phyloP scores from a whole-genome alignment of 148 eudicot species.

The Rhododendron vialii region DNA sequence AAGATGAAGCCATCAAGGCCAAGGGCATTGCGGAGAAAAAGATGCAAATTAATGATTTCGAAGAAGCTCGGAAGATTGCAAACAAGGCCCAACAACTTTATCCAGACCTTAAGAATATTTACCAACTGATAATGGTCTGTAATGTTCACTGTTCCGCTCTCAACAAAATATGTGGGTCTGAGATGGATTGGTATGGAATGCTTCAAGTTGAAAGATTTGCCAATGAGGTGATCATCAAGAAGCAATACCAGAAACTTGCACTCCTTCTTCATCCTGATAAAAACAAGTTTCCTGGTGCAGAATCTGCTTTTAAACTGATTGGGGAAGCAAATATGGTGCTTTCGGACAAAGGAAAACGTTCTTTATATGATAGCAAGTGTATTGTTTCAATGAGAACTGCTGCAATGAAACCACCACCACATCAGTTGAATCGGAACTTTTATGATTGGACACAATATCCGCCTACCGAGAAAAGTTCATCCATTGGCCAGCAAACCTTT shows the following conservation, averaged over 20 bases:
- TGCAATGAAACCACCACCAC: constrained; percentile 11
- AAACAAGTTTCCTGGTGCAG: constrained; percentile 47
- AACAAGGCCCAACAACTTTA: constrained; percentile 30
- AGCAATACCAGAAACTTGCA: constrained; percentile 41
- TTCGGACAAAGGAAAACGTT: constrained; percentile 27
- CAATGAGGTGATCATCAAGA: constrained; percentile 31
- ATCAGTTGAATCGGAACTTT: constrained; percentile 18
- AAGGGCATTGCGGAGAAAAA: constrained; percentile 33
- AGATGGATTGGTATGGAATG: constrained; percentile 43
- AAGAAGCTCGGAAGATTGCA: constrained; percentile 39
- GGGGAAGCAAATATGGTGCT: constrained; percentile 40
- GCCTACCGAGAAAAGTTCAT: constrained; percentile 10
- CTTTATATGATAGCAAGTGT: constrained; percentile 27
- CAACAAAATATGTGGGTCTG: constrained; percentile 26
- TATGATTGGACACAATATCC: constrained; percentile 6
- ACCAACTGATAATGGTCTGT: constrained; percentile 34
- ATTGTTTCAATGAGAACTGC: constrained; percentile 14
- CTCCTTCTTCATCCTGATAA: constrained; percentile 47
- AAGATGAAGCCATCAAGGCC: constrained; percentile 46
- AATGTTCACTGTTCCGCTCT: constrained; percentile 41
- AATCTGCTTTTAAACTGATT: constrained; percentile 48
- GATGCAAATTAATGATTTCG: constrained; percentile 35
- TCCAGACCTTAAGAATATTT: constrained; percentile 40
- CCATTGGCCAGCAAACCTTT: constrained; percentile 14
- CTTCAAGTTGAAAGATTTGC: constrained; percentile 35